Evolutionary conservation across 2,329 filamentous ascomycete species (phyloP).

Genomic region (Zalaria sp.): DNA sequence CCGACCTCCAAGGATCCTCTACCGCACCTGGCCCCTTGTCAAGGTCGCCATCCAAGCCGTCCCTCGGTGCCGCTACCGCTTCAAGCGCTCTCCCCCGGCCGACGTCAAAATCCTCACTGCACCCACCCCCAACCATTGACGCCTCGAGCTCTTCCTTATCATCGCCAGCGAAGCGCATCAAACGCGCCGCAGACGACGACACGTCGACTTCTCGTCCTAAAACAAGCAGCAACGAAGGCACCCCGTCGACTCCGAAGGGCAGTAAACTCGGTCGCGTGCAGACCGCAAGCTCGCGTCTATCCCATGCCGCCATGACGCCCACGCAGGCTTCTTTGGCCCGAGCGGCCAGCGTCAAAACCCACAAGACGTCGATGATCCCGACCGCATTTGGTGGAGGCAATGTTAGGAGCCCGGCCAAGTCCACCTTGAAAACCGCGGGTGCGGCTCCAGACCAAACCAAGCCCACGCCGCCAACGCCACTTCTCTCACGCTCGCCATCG

Average conservation of each 20-base stretch:
- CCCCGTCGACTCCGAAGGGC: constrained; percentile 28
- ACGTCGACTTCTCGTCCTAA: constrained; percentile 50
- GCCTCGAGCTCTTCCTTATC: constrained; percentile 5
- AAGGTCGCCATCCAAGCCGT: no score
- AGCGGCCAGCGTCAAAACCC: constrained; percentile 35
- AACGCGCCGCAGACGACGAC: constrained; percentile 49
- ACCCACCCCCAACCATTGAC: constrained; percentile 11
- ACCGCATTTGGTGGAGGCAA: constrained; percentile 6
- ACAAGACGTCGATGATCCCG: constrained; percentile 21
- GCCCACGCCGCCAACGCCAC: constrained; percentile 7
- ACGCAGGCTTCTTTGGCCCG: constrained; percentile 62
- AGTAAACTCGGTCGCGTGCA: constrained; percentile 33
- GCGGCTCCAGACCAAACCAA: constrained; percentile 3
- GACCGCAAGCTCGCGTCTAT: constrained; percentile 34
- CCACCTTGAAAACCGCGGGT: no score
- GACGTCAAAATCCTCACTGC: constrained; percentile 16
- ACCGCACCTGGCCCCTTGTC: no score
- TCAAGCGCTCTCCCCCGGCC: constrained; percentile 27
- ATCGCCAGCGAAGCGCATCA: constrained; percentile 54
- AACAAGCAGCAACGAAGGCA: constrained; percentile 27
- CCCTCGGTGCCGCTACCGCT: no score
- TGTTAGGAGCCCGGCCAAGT: no score
- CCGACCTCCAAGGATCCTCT: constrained; percentile 38
- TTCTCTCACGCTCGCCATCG: constrained; percentile 14
- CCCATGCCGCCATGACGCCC: constrained; percentile 51